Evolutionary conservation across 352 stramenopile genomes (phyloP), one percentile per base, ranked within the genome.

Genomic region (Pilasporangium apinafurcum): DNA sequence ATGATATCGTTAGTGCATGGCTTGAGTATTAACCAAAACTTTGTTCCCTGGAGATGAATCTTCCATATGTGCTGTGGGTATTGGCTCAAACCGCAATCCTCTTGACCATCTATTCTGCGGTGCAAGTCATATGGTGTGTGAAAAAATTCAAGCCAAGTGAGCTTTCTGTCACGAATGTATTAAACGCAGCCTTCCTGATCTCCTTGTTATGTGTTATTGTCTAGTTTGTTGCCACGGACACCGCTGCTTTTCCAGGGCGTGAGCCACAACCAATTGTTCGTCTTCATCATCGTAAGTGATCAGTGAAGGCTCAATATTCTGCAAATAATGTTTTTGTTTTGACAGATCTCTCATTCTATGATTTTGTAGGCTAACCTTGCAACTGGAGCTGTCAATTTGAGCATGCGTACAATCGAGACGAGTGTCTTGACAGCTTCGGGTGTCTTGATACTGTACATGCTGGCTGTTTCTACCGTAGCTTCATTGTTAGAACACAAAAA

Each of bases 221-320:
- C 8, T 45, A 92, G 78, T 33, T 71, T 91, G 41, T 50, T 84
- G 5, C 71, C 81, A 4, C 65, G 71, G 26, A 72, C 71, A 14
- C 78, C 79, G 12, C 37, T 88, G 18, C 48, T 93, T 5, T 93
- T 76, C 47, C 53, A 69, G 20, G 81, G 81, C 49, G 63, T 87
- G 34, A 89, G 81, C 41, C 73, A 68, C 56, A 93, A 90, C 60
- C 79, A 91, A 55, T 68, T 93, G 43, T 90, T 91, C 44, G 52
- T 91, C 40, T 93, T 93, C 40, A 57, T 93, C 41, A 47, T 88
- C 47, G 78, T 90, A 64, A 28, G 62, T 54, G 8, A n/a, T n/a
- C n/a, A n/a, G n/a, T n/a, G n/a, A n/a, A n/a, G n/a, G n/a, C n/a
- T n/a, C n/a, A n/a, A n/a, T n/a, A n/a, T n/a, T n/a, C n/a, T n/a